Conservation (phyloP, 139 green algal genomes). For the Tetradesmus obliquus region DNA sequence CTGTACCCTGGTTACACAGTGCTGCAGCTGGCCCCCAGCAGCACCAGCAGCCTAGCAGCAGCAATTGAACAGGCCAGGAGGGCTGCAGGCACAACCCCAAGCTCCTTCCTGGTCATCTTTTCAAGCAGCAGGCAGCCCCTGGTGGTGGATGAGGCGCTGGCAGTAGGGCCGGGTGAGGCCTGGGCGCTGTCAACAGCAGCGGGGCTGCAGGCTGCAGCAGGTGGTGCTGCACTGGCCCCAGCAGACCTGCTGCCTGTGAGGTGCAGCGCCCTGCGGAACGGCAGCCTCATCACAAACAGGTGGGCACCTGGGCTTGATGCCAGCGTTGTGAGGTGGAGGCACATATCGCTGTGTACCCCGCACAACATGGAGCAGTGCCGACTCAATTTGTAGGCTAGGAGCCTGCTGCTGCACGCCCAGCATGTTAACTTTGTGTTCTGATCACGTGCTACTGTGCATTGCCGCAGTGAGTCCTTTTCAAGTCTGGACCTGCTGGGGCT, state of each 20-base stretch:
- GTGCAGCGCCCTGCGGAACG: neutral
- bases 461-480: neutral
- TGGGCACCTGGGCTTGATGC: neutral
- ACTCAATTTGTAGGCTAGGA: no score
- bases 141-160: neutral
- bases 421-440: neutral
- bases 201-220: neutral
- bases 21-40: neutral
- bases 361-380: neutral
- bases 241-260: neutral
- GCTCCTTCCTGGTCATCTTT: neutral
- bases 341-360: neutral
- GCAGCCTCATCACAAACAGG: neutral
- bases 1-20: neutral
- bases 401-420: neutral
- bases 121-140: neutral
- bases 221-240: neutral
- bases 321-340: neutral
- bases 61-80: neutral
- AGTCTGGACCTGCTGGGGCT: neutral
- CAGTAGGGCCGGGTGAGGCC: neutral
- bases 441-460: neutral
- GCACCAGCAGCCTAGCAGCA: neutral
- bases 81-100: neutral
- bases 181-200: neutral